Conservation (phyloP, 2,329 filamentous ascomycete genomes). For the Exophiala oligosperma region DNA sequence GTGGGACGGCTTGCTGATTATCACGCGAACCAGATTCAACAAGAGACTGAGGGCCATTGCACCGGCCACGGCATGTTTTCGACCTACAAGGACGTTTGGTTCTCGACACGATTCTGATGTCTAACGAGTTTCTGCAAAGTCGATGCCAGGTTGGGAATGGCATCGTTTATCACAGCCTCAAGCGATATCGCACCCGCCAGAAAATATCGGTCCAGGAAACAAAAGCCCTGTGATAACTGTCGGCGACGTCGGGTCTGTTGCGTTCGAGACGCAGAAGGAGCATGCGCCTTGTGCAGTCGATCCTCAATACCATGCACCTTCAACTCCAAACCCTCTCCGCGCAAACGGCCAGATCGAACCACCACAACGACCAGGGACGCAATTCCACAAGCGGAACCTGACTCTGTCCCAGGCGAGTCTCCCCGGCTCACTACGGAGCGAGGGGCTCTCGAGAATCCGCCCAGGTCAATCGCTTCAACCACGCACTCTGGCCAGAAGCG, state of each 20-base stretch:
- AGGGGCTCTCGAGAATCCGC: neutral
- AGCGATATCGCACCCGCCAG: constrained; percentile 8
- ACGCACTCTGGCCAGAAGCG: neutral
- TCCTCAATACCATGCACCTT: constrained; percentile 20
- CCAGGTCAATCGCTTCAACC: neutral
- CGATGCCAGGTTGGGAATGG: neutral
- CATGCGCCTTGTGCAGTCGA: constrained; percentile 18
- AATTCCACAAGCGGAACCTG: neutral
- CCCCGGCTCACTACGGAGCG: neutral
- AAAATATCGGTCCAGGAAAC: constrained; percentile 19
- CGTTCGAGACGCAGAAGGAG: constrained; percentile 17
- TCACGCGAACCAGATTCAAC: no score
- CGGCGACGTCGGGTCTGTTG: constrained; percentile 17
- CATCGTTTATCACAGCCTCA: neutral
- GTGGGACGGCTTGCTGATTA: no score
- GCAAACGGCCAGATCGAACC: constrained; percentile 10
- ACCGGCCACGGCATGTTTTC: no score
- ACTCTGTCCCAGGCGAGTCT: neutral
- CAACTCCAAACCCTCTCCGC: constrained; percentile 15
- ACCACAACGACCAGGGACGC: neutral
- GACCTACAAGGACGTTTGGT: no score
- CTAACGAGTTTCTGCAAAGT: neutral
- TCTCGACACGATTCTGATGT: no score
- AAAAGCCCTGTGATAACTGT: constrained; percentile 19
- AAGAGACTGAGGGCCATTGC: no score